These are phyloP conservation scores for Suillus spraguei DNA, from an alignment of 768 basidiomycete species.

Conservation along the genomic window DNA sequence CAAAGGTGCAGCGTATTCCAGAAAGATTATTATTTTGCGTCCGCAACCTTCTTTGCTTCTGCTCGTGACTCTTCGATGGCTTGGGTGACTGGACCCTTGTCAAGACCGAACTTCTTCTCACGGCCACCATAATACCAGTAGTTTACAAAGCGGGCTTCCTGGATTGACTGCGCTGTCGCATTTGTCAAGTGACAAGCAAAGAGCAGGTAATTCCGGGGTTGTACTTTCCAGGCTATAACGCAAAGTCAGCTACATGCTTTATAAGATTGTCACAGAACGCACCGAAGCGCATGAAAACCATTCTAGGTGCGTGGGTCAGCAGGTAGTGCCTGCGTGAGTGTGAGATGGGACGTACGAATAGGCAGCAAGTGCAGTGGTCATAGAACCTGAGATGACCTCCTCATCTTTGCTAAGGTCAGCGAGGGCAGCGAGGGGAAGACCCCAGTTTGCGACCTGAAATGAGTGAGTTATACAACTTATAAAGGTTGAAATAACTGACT, in stretches of 20 bases:
- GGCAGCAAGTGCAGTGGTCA: slow-evolving; percentile 86
- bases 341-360: slow-evolving; percentile 81
- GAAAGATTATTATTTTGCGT: slow-evolving; percentile 20
- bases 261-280: slow-evolving; percentile 23
- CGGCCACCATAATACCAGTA: slow-evolving; percentile 92
- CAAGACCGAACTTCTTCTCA: slow-evolving; percentile 62
- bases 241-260: slow-evolving; percentile 14
- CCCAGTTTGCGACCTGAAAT: slow-evolving; percentile 94
- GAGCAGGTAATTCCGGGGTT: slow-evolving; percentile 94
- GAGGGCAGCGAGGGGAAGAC: slow-evolving; percentile 91
- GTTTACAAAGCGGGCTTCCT: slow-evolving; percentile 83
- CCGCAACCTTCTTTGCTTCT: slow-evolving; percentile 41
- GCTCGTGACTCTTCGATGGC: slow-evolving; percentile 49
- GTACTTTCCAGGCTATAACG: slow-evolving; percentile 83
- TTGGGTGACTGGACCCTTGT: slow-evolving; percentile 46
- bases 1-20: neutral
- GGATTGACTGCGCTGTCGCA: slow-evolving; percentile 79
- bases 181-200: slow-evolving; percentile 96
- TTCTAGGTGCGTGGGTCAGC: slow-evolving; percentile 30
- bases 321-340: slow-evolving; percentile 12
- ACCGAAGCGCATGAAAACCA: slow-evolving; percentile 98
- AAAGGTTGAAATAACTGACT: slow-evolving; percentile 50
- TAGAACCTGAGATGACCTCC: slow-evolving; percentile 94
- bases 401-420: slow-evolving; percentile 92
- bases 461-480: slow-evolving; percentile 13